Base-by-base conservation (phyloP, 106 monocot species). In the Dendrobium huoshanense region DNA sequence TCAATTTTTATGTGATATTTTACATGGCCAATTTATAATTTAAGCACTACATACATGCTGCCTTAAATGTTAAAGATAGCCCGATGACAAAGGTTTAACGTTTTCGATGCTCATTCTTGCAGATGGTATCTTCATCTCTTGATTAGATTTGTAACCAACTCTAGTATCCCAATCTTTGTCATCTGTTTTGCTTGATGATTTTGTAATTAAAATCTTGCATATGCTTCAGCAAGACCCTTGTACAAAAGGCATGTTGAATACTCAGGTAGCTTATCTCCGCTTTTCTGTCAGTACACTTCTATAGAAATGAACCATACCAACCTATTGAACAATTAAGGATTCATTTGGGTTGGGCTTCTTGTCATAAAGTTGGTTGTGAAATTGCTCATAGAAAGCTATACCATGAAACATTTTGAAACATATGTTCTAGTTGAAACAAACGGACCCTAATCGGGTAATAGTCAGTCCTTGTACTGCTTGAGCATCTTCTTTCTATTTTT, bases 181-280 rank as follows among this genome's bases (percentile, higher is more conserved):
- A 37, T 80, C 67, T 48, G 54, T 31, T 15, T 76, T 67, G 0
- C 67, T 80, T 41, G 8, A 15, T 80, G 4, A 7, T 41, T 22
- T 65, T 54, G 51, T 20, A 48, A 76, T 76, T 25, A 76, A 65
- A 51, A 58, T 0, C 65, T 11, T 41, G 17, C 73, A 81, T 85
- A 80, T 88, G 77, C 77, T 75, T 61, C 84, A 85, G 41, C 85
- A 85, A 55, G 85, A 82, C 16, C 65, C 85, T 75, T 88, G 22
- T 74, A 67, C 78, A 5, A 83, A 83, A 80, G 85, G 82, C 47
- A 88, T 88, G 82, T 83, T 85, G 83, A 82, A 88, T 76, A 78
- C 83, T 68, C 80, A 82, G 88, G 88, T 88, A 81, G 24, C n/a
- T 40, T 72, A 72, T 77, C 0, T 64, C 67, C 31, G 29, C 37